Evolutionary conservation across 1,139 yeast species (phyloP).

Genomic region (Debaryomycetaceae sp.): DNA sequence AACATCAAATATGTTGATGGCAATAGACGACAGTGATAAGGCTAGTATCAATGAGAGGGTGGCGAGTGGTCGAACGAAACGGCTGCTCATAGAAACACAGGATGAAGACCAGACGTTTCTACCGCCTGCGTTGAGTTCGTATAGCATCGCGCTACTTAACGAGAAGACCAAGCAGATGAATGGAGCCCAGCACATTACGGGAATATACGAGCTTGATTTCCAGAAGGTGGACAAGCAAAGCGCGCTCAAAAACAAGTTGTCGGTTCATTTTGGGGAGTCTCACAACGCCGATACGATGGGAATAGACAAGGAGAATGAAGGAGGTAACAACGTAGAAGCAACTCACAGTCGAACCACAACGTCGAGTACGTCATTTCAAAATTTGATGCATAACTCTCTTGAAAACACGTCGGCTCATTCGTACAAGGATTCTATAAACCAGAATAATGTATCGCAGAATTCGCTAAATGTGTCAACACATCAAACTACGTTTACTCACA

Average conservation of each 20-base stretch:
- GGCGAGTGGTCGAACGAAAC: constrained; percentile 6
- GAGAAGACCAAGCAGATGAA: constrained; percentile 15
- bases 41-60: constrained; percentile 4
- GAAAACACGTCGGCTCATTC: constrained; percentile 3
- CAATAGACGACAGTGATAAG: background rate
- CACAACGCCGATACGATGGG: background rate
- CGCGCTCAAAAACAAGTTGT: constrained; percentile 26
- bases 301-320: background rate
- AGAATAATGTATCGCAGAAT: constrained; percentile 9
- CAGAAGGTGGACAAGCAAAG: constrained; percentile 19
- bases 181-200: constrained; percentile 18
- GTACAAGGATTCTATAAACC: constrained; percentile 4
- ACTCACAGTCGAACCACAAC: constrained; percentile 1
- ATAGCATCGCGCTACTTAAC: constrained; percentile 39
- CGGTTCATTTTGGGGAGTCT: constrained; percentile 29
- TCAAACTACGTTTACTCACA: constrained; percentile 12
- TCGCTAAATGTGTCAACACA: constrained; percentile 12
- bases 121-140: constrained; percentile 67
- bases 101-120: constrained; percentile 52
- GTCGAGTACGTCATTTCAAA: constrained; percentile 1
- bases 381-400: constrained; percentile 2
- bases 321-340: background rate
- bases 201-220: constrained; percentile 33
- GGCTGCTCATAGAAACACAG: constrained; percentile 23
- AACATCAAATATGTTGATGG: constrained; percentile 4